Evolutionary conservation across 768 basidiomycete species (phyloP), one percentile per base, ranked within the genome.

Genomic region (Cystobasidiopsis lactophilus): DNA sequence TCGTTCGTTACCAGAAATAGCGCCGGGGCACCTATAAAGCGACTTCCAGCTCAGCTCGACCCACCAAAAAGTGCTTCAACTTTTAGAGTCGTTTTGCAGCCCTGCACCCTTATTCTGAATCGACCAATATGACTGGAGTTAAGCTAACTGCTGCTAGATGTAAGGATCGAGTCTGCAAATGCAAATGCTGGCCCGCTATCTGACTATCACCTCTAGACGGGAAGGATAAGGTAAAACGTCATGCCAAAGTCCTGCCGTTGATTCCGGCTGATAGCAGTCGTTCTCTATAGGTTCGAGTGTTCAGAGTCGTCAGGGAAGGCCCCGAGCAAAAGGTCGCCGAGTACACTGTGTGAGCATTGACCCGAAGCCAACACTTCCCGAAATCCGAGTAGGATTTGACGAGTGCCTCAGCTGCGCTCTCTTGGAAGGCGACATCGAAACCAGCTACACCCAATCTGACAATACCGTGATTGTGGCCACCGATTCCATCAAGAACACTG

Each of bases 381-480:
- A 7, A 43, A 24, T 7, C 27, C 13, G 7, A 11, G 41, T 9
- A 19, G 41, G n/a, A n/a, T n/a, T n/a, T n/a, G n/a, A n/a, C n/a
- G 7, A 26, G 27, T 19, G 11, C 19, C 37, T 38, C 27, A 43
- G 41, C 27, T 26, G 41, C 19, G 41, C 41, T 43, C 69, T 91
- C 50, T 67, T 95, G 10, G 85, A 93, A 65, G 89, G 84, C 60
- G 57, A 56, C 3, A 52, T 61, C 31, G 54, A 50, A 19, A 46
- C 41, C 2, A 62, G 61, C 3, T 95, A 82, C 66, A 91, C 84
- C 3, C 59, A 84, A 58, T 85, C 82, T 0, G 85, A 95, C 63
- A 96, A 96, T 67, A 74, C 74, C 2, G 76, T 79, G 10, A 73
- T 93, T 10, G 85, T 96, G 2, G 79, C 89, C 2, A 96, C 88